Percentiles rank a stretch among this genome's conserved stretches.
These are phyloP conservation scores for Anisodus acutangulus DNA, from an alignment of 257 asterid genomes.

Conservation along the genomic window DNA sequence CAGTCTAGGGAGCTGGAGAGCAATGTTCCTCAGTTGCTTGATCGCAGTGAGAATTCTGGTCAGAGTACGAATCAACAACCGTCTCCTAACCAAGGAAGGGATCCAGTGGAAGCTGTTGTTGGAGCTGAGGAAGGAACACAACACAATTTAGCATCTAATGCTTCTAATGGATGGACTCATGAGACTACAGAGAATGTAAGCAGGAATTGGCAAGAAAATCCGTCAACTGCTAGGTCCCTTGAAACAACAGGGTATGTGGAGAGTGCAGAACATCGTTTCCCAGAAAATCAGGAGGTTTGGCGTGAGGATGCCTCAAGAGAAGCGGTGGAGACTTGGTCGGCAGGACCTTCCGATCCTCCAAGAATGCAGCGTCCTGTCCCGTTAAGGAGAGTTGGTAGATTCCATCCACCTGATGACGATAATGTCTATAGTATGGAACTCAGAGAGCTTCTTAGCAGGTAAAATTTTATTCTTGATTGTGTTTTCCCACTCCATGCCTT, in stretches of 20 bases:
- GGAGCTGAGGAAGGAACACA: constrained; percentile 53
- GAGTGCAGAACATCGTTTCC: constrained; percentile 46
- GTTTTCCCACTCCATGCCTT: constrained; percentile 7
- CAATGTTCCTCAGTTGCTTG: constrained; percentile 48
- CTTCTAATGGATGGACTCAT: constrained; percentile 49
- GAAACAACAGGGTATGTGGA: constrained; percentile 50
- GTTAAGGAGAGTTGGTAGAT: constrained; percentile 63
- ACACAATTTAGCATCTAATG: constrained; percentile 42
- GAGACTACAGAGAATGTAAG: constrained; percentile 46
- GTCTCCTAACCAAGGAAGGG: constrained; percentile 50
- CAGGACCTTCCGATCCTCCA: constrained; percentile 76
- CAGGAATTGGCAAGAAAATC: constrained; percentile 53
- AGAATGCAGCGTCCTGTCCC: constrained; percentile 69
- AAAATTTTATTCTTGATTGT: neutral
- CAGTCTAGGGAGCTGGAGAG: constrained; percentile 48
- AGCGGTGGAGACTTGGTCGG: constrained; percentile 72
- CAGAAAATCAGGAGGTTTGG: constrained; percentile 61
- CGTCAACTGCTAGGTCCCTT: constrained; percentile 52
- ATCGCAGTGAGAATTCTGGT: constrained; percentile 45
- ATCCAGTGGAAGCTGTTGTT: constrained; percentile 52
- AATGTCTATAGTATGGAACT: constrained; percentile 97
- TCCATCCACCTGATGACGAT: constrained; percentile 91
- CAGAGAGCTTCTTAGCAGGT: constrained; percentile 97
- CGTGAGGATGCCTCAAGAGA: constrained; percentile 62
- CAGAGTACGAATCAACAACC: constrained; percentile 45